Evolutionary conservation across 805 yeast species (phyloP), one percentile per base, ranked within the genome.

Genomic region (Candida ponderosae): DNA sequence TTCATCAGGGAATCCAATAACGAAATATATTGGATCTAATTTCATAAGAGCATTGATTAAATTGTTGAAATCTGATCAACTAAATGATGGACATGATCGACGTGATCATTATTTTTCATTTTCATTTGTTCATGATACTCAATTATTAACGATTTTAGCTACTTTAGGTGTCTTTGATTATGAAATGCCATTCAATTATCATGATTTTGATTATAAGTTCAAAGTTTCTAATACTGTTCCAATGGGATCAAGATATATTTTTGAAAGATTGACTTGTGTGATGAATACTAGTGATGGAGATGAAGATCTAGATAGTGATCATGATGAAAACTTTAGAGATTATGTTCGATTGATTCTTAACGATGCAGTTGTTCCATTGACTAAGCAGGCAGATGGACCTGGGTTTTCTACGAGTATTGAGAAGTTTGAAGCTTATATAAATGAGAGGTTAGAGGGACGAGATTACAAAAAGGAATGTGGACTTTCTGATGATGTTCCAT

Each of bases 91-190:
- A n/a, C n/a, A n/a, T n/a, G n/a, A n/a, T n/a, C n/a, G n/a, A n/a
- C n/a, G n/a, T 24, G 55, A 55, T 6, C 47, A 50, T 7, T 51
- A 68, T 40, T 50, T 76, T 28, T 64, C 70, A 51, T 59, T 68
- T 33, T 62, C 66, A 18, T 76, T 76, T 51, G 57, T 70, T 15
- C 82, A 76, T 54, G 82, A 76, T 51, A 70, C 76, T 29, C 78
- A 76, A 46, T 57, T 75, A 33, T 70, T 69, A 40, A 58, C 66
- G n/a, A 63, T 68, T 47, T 63, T 69, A 33, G 57, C 75, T 18
- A 68, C 76, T 5, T 52, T 74, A 18, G 79, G 78, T 3, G 42
- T 76, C 30, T 55, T 67, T 15, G 56, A 48, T 31, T 47, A 61
- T 31, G 54, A 55, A 33, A 56, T 74, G 41, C 68, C 76, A 6